Evolutionary conservation across 1,139 yeast species (phyloP).

Genomic region (Geotrichum histeridarum): DNA sequence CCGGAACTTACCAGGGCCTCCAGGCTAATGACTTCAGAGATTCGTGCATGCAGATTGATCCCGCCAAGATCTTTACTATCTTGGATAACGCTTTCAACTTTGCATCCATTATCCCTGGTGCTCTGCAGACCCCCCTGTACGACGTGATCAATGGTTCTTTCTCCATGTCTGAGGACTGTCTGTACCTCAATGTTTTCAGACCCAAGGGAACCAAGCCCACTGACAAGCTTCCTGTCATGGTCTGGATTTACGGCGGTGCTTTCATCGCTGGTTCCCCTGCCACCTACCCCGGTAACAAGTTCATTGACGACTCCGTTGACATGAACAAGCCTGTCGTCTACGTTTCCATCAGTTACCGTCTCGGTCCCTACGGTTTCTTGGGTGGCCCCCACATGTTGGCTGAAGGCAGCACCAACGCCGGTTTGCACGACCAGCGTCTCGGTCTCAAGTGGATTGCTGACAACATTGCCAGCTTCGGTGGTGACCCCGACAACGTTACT

Average conservation of each 20-base stretch:
- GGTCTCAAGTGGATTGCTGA: slow-evolving; percentile 39
- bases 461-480: slow-evolving; percentile 38
- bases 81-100: neutral
- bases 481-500: slow-evolving; percentile 36
- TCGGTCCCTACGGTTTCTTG: slow-evolving; percentile 37
- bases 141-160: neutral
- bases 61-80: neutral
- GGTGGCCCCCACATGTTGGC: slow-evolving; percentile 28
- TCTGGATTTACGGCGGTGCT: slow-evolving; percentile 35
- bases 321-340: slow-evolving; percentile 19
- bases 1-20: slow-evolving; percentile 16
- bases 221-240: slow-evolving; percentile 29
- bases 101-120: neutral
- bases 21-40: slow-evolving; percentile 11
- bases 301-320: slow-evolving; percentile 9
- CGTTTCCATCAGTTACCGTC: slow-evolving; percentile 28
- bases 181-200: slow-evolving; percentile 22
- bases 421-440: slow-evolving; percentile 36
- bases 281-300: slow-evolving; percentile 10
- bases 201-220: slow-evolving; percentile 20
- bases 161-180: slow-evolving; percentile 25
- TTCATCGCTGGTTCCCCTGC: slow-evolving; percentile 27
- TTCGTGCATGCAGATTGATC: slow-evolving; percentile 10
- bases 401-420: slow-evolving; percentile 32
- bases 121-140: neutral